Conservation (phyloP, 2,329 filamentous ascomycete species). For the Ramularia collo-cygni region DNA sequence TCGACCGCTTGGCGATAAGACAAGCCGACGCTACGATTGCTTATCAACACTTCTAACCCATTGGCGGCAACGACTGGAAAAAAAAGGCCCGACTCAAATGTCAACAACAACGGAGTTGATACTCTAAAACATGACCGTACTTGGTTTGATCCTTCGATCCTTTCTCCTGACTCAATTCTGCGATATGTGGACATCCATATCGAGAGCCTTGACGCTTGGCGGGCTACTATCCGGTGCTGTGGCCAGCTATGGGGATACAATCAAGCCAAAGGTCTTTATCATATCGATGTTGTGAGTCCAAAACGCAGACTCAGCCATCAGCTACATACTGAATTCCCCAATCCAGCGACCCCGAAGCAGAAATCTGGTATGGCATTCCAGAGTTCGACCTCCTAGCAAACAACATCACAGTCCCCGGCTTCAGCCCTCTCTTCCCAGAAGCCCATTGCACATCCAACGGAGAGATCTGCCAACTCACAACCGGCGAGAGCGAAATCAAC, state of each 20-base stretch:
- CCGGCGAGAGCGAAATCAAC: slow-evolving; percentile 39
- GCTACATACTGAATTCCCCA: slow-evolving; percentile 48
- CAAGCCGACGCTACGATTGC: too few species aligned
- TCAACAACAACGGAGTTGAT: too few species aligned
- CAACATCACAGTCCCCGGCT: slow-evolving; percentile 31
- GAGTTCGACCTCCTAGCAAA: slow-evolving; percentile 30
- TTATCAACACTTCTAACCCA: too few species aligned
- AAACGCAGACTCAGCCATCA: slow-evolving; percentile 55
- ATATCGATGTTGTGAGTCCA: slow-evolving; percentile 60
- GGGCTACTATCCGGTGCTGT: too few species aligned
- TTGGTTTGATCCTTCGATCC: too few species aligned
- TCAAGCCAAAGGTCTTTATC: slow-evolving; percentile 56
- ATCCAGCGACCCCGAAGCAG: slow-evolving; percentile 15
- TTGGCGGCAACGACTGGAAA: too few species aligned
- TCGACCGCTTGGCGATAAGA: too few species aligned
- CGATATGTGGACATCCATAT: too few species aligned
- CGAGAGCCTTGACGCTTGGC: too few species aligned
- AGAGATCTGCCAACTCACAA: slow-evolving; percentile 61
- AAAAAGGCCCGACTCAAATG: too few species aligned
- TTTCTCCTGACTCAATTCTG: too few species aligned
- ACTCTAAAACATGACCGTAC: too few species aligned
- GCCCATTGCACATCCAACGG: slow-evolving; percentile 57
- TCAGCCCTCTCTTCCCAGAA: slow-evolving; percentile 26
- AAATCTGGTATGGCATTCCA: slow-evolving; percentile 44
- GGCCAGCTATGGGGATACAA: slow-evolving; percentile 53